Evolutionary conservation across 768 basidiomycete genomes (phyloP), one percentile per base, ranked within the genome.

Genomic region (Antrodiella citrinella): DNA sequence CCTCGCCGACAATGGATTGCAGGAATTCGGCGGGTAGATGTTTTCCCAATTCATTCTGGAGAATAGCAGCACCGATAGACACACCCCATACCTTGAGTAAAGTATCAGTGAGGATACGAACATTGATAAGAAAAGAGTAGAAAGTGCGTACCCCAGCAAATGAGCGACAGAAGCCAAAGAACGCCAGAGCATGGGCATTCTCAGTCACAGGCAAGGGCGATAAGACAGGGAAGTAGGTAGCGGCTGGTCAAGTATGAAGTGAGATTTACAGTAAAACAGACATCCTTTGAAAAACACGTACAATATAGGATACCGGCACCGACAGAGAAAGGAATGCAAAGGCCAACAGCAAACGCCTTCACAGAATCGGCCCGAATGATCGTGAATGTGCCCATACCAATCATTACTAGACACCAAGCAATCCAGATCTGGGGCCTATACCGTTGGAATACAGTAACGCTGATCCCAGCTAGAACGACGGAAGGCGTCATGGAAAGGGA

Each of bases 11-110:
- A n/a, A 60, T 54, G n/a, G 45, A 24, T 12, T 43, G 13, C 7
- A 57, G 51, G 47, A 67, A 62, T 20, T 43, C 57, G 2, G 45
- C 19, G 1, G 69, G 69, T 0, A 69, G 57, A 0, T 43, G 45
- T 24, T 47, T 50, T 3, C 38, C 51, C 23, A 71, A 65, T 44
- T 63, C 39, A 52, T 67, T 68, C 49, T 65, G 61, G 10, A 70
- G 57, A 26, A 67, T 52, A 0, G 62, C 60, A 5, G 57, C 54
- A 4, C 66, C 66, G 38, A 69, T 56, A 3, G 59, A 50, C 39
- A 69, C 61, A 2, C 68, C 68, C 51, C 66, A 61, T 2, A 60
- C 59, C 54, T 67, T 4, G 21, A 4, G n/a, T 49, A 38, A 46
- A 26, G 42, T 21, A 38, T 15, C 18, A 26, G 13, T 15, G 21